Evolutionary conservation across 2,329 filamentous ascomycete species (phyloP).

Genomic region (Talaromyces funiculosus): DNA sequence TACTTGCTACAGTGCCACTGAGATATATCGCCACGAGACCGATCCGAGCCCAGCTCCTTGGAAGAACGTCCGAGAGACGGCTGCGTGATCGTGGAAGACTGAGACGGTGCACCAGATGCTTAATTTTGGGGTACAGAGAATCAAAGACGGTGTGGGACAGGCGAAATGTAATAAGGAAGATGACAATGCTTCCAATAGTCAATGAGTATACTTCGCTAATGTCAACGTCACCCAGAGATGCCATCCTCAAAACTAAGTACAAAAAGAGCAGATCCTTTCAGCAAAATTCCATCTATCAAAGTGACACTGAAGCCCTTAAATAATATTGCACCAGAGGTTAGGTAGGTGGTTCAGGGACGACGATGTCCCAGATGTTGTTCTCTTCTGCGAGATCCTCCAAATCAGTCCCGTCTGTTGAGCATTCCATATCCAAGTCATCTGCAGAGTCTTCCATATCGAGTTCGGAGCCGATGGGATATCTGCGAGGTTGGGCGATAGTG

Average conservation of each 20-base stretch:
- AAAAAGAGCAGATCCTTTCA: not conserved
- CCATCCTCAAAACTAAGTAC: not conserved
- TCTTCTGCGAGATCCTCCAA: not conserved
- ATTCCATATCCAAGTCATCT: not conserved
- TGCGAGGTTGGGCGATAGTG: not conserved
- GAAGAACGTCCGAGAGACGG: not conserved
- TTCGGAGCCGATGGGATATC: not conserved
- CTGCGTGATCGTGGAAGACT: not conserved
- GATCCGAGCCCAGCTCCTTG: not conserved
- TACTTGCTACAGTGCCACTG: not conserved
- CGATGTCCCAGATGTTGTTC: not conserved
- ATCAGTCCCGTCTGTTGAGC: not conserved
- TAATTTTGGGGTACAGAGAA: not conserved
- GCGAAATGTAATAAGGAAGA: not conserved
- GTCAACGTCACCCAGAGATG: not conserved
- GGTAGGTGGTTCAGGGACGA: not conserved
- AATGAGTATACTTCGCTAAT: slow-evolving; percentile 4
- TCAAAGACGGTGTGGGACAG: not conserved
- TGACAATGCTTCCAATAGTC: not conserved
- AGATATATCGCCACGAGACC: not conserved
- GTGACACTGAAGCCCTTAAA: not conserved
- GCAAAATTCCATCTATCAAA: not conserved
- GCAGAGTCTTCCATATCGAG: not conserved
- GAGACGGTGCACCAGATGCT: not conserved
- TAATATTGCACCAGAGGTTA: not conserved